Evolutionary conservation across 495 filamentous ascomycete species (phyloP).

Genomic region (Penicillium ochrochloron): DNA sequence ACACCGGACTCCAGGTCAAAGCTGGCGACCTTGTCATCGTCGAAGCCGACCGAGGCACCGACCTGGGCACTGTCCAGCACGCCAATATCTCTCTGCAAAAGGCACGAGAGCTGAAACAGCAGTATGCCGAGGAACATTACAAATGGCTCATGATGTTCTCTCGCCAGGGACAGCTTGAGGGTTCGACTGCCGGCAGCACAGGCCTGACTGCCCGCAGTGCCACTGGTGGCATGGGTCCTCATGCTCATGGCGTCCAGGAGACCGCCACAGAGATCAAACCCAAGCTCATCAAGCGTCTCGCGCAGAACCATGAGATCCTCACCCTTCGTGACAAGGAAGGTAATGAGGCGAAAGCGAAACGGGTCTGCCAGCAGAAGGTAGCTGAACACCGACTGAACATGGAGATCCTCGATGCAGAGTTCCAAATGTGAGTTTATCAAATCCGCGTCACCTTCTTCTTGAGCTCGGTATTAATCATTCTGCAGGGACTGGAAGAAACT

Average conservation of each 20-base stretch:
- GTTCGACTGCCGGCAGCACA: conserved; percentile 57
- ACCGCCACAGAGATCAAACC: conserved; percentile 83
- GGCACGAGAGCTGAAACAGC: conserved; percentile 85
- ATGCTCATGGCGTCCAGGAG: conserved; percentile 75
- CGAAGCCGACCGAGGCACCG: conserved; percentile 93
- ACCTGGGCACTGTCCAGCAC: conserved; percentile 89
- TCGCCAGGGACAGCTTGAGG: conserved; percentile 65
- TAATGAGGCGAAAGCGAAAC: conserved; percentile 95
- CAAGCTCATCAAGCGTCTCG: conserved; percentile 93
- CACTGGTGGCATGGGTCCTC: conserved; percentile 75
- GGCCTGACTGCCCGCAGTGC: conserved; percentile 62
- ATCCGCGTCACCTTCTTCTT: neutral
- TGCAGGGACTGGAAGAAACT: conserved; percentile 98
- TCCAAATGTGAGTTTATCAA: conserved; percentile 79
- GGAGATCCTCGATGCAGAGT: conserved; percentile 99
- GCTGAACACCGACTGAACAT: conserved; percentile 92
- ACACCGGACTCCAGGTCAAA: conserved; percentile 88
- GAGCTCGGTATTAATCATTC: neutral
- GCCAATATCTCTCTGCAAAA: conserved; percentile 82
- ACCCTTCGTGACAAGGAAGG: conserved; percentile 92
- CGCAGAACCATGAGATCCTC: conserved; percentile 86
- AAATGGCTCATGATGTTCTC: conserved; percentile 98
- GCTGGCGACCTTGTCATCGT: conserved; percentile 94
- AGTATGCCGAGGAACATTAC: conserved; percentile 91
- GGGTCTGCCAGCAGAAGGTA: conserved; percentile 94